Conservation (phyloP, 306 rosid species). For the Medicago lupulina region DNA sequence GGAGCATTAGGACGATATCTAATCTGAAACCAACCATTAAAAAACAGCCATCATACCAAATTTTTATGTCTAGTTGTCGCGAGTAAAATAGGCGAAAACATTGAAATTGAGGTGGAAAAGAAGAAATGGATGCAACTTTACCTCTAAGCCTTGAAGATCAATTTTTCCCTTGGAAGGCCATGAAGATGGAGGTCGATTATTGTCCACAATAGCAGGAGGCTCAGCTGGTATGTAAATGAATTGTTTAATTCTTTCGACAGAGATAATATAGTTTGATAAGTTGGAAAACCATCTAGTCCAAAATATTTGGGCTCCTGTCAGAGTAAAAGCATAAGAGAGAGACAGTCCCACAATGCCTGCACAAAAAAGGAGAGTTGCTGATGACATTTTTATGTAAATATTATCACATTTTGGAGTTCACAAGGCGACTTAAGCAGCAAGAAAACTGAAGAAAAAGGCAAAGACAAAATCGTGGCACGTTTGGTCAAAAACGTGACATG, state of each 20-base stretch:
- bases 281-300: constrained; percentile 57
- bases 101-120: background rate
- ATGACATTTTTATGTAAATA: too few species aligned
- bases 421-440: too few species aligned
- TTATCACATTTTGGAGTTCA: too few species aligned
- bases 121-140: constrained; percentile 12
- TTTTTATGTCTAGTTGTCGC: background rate
- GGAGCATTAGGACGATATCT: constrained; percentile 50
- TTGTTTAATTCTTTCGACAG: constrained; percentile 82
- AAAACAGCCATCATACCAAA: background rate
- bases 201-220: constrained; percentile 64
- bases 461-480: too few species aligned
- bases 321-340: constrained; percentile 70
- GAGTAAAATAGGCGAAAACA: background rate
- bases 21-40: constrained; percentile 48
- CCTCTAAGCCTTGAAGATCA: constrained; percentile 65
- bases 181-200: constrained; percentile 63
- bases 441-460: too few species aligned
- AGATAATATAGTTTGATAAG: constrained; percentile 66
- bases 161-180: constrained; percentile 84
- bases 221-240: constrained; percentile 68
- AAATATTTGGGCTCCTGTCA: constrained; percentile 54
- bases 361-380: constrained; percentile 17
- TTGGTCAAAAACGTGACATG: too few species aligned
- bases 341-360: constrained; percentile 83